Evolutionary conservation across 371 early-diverging fungal genomes (phyloP).

Genomic region (Mucor piriformis): DNA sequence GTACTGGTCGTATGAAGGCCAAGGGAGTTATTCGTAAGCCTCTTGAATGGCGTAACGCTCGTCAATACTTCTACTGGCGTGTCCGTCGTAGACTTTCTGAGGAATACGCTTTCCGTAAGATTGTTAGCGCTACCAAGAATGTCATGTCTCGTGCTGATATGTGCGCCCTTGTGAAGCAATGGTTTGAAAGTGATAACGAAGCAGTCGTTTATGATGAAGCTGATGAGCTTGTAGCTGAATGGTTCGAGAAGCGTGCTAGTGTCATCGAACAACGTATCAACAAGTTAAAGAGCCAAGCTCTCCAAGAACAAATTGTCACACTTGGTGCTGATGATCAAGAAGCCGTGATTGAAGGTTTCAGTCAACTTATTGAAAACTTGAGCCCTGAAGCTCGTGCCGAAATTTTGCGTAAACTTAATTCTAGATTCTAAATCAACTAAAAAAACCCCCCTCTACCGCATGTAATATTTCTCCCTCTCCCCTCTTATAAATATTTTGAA

Average conservation of each 20-base stretch:
- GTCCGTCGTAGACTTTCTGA: constrained; percentile 80
- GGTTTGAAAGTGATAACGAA: constrained; percentile 56
- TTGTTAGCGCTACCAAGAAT: constrained; percentile 46
- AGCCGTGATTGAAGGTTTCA: constrained; percentile 57
- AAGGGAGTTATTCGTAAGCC: constrained; percentile 87
- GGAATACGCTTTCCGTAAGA: constrained; percentile 68
- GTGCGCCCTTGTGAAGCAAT: constrained; percentile 49
- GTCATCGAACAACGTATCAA: constrained; percentile 51
- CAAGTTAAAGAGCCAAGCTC: constrained; percentile 45
- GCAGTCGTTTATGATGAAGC: constrained; percentile 49
- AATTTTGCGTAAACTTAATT: constrained; percentile 44
- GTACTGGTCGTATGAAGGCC: constrained; percentile 95
- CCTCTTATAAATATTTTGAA: constrained; percentile 7
- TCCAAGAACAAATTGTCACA: constrained; percentile 35
- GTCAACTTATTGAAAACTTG: constrained; percentile 45
- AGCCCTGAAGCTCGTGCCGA: constrained; percentile 42
- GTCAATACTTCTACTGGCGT: constrained; percentile 94
- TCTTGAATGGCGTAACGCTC: constrained; percentile 81
- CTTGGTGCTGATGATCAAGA: constrained; percentile 47
- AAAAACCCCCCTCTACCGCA: not conserved
- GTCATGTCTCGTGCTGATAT: constrained; percentile 52
- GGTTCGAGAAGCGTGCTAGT: constrained; percentile 64
- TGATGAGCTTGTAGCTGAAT: constrained; percentile 61
- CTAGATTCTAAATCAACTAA: constrained; percentile 30
- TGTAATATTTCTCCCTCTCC: constrained; percentile 7